These are phyloP conservation scores for Calonectria hawksworthii DNA, from an alignment of 2,329 filamentous ascomycete genomes.

Conservation along the genomic window DNA sequence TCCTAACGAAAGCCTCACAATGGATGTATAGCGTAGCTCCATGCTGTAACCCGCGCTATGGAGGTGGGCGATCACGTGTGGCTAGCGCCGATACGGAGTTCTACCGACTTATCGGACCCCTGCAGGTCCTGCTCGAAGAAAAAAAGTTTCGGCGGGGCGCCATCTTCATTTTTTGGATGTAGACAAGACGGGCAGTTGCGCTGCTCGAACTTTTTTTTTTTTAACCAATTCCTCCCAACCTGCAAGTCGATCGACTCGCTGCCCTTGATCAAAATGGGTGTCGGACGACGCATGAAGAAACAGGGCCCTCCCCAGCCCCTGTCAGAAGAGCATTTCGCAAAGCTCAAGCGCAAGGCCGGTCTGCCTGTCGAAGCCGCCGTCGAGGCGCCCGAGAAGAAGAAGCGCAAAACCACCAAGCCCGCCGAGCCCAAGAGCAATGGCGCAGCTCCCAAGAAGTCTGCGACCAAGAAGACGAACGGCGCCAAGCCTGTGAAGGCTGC, in stretches of 20 bases:
- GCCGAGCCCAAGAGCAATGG: constrained; percentile 48
- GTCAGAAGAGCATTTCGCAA: constrained; percentile 83
- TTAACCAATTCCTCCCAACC: background rate
- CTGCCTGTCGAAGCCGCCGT: constrained; percentile 73
- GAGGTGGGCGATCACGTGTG: constrained; percentile 42
- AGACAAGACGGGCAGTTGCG: constrained; percentile 36
- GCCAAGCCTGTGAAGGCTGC: constrained; percentile 51
- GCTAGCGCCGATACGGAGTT: constrained; percentile 47
- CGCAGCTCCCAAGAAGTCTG: constrained; percentile 44
- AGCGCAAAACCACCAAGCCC: constrained; percentile 52
- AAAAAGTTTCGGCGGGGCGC: constrained; percentile 58
- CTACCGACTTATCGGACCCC: constrained; percentile 51
- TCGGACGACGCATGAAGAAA: constrained; percentile 94
- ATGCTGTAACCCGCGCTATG: constrained; percentile 12
- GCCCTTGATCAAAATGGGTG: constrained; percentile 76
- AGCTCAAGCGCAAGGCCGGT: constrained; percentile 86
- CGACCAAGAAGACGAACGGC: constrained; percentile 49
- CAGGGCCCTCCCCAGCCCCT: constrained; percentile 89
- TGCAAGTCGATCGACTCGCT: constrained; percentile 27
- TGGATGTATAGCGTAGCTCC: constrained; percentile 28
- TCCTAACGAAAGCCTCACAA: constrained; percentile 36
- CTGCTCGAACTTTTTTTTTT: constrained; percentile 32
- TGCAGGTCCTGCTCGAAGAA: constrained; percentile 43
- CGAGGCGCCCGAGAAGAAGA: constrained; percentile 76
- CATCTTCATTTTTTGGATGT: constrained; percentile 40